A percentile compares a stretch with the other conserved stretches of the same genome.
Conservation (phyloP, 1,284 basidiomycete genomes). For the Malassezia sp. region DNA sequence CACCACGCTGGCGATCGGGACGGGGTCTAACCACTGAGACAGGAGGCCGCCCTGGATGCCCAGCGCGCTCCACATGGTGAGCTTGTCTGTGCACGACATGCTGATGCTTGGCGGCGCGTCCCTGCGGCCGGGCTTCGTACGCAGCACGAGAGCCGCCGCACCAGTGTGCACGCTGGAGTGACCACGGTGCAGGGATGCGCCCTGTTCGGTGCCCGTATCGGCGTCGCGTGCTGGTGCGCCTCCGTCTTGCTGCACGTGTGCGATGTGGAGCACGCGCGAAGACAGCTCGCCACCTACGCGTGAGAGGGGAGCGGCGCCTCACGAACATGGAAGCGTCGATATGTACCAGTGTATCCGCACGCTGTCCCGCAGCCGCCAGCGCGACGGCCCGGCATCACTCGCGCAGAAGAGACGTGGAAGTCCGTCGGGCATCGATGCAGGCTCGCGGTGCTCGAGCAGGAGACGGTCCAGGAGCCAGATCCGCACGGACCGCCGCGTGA, state of each 20-base stretch:
- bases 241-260: constrained; percentile 1
- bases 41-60: constrained; percentile 23
- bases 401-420: constrained; percentile 6
- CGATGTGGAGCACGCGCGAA: constrained; percentile 28
- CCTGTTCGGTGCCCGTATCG: too few species aligned
- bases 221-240: background rate
- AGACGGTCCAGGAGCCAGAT: constrained; percentile 69
- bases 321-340: constrained; percentile 77
- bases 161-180: too few species aligned
- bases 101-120: constrained; percentile 22
- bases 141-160: background rate
- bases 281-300: constrained; percentile 53
- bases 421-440: background rate
- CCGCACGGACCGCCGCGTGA: constrained; percentile 65
- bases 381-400: constrained; percentile 42
- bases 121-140: constrained; percentile 15
- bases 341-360: constrained; percentile 62
- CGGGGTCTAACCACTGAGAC: constrained; percentile 13
- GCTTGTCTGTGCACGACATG: constrained; percentile 25
- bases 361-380: constrained; percentile 53
- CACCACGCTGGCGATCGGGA: constrained; percentile 9
- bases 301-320: constrained; percentile 56
- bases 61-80: constrained; percentile 16
- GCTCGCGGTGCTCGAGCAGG: constrained; percentile 30
- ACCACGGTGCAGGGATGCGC: too few species aligned